These are phyloP conservation scores for Chlorella vulgaris DNA, from an alignment of 139 green algal genomes.

Conservation along the genomic window DNA sequence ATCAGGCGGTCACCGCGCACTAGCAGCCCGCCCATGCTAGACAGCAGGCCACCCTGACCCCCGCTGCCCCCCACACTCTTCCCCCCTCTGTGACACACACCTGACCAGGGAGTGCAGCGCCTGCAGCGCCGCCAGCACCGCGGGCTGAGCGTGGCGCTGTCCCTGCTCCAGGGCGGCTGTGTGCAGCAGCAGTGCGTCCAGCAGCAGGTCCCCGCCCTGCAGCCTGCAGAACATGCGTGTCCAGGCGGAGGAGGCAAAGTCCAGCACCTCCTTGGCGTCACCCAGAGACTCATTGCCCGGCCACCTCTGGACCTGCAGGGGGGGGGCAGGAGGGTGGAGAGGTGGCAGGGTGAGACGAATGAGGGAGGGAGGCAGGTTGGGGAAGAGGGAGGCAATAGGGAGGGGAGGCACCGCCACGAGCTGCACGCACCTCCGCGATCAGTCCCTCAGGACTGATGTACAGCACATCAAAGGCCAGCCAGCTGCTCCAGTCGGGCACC, in stretches of 20 bases:
- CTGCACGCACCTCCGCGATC: conserved; percentile 46
- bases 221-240: conserved; percentile 43
- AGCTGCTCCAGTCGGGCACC: conserved; percentile 35
- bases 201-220: conserved; percentile 45
- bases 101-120: conserved; percentile 48
- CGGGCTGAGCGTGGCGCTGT: conserved; percentile 19
- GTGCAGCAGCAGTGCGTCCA: conserved; percentile 48
- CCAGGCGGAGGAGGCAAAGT: conserved; percentile 46
- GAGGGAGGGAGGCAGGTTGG: too few relatives aligned
- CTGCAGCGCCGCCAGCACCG: conserved; percentile 41
- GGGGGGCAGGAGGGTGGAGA: not conserved
- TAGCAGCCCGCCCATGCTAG: not conserved
- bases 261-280: conserved; percentile 44
- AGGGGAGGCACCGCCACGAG: too few relatives aligned
- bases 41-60: too few relatives aligned
- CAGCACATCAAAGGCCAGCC: conserved; percentile 35
- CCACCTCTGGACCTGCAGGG: conserved; percentile 23
- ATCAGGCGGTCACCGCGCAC: too few relatives aligned
- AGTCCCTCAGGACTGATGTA: conserved; percentile 53
- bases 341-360: not conserved
- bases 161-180: conserved; percentile 32
- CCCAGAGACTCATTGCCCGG: conserved; percentile 31
- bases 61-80: too few relatives aligned
- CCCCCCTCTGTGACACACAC: too few relatives aligned
- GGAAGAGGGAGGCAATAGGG: too few relatives aligned